Evolutionary conservation across 1,284 basidiomycete species (phyloP).

Genomic region (Salmacisia buchloeana): DNA sequence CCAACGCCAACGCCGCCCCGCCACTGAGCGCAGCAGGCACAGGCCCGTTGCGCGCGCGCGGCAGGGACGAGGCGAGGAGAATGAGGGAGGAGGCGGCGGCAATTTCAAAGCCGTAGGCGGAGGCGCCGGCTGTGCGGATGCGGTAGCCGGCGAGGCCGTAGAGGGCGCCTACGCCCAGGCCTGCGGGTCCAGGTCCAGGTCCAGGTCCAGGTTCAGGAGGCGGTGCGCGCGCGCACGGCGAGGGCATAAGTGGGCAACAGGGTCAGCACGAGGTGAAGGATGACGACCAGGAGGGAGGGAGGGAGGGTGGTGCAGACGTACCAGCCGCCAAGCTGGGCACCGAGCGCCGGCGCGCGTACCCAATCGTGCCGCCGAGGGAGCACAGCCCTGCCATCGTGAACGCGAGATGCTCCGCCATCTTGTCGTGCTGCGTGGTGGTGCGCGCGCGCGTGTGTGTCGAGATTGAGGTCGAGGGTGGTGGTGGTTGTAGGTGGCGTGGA

Average conservation of each 20-base stretch:
- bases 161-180: constrained; percentile 5
- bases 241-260: background rate
- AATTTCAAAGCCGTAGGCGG: constrained; percentile 64
- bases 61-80: constrained; percentile 70
- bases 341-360: constrained; percentile 29
- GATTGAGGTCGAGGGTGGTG: no score
- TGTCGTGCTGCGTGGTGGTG: no score
- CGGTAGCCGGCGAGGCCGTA: constrained; percentile 47
- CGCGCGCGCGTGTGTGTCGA: no score
- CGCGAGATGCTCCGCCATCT: constrained; percentile 73
- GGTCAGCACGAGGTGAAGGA: constrained; percentile 54
- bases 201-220: background rate
- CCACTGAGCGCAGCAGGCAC: constrained; percentile 65
- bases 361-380: constrained; percentile 66
- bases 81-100: constrained; percentile 67
- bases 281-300: constrained; percentile 73
- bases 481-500: no score
- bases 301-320: constrained; percentile 38
- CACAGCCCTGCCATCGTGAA: constrained; percentile 72
- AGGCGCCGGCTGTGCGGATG: constrained; percentile 61
- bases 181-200: background rate
- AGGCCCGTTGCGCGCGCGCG: constrained; percentile 69
- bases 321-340: constrained; percentile 3
- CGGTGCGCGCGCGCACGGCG: background rate
- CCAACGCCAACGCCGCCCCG: constrained; percentile 61